Base-by-base conservation (phyloP, 768 basidiomycete genomes). In the Udeniomyces megalosporus region DNA sequence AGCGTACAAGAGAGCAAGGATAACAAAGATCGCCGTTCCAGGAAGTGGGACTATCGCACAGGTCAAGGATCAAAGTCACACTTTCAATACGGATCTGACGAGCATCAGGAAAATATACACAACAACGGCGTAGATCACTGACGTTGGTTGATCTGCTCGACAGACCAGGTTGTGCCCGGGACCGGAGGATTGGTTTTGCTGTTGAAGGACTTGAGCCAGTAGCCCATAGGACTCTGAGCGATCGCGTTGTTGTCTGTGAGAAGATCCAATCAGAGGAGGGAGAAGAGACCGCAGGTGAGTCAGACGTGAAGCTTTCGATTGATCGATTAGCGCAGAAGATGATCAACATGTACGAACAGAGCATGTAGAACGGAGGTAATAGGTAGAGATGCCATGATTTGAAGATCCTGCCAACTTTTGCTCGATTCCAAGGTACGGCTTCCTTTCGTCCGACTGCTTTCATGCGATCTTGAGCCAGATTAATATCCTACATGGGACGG, bases 131-230 rank as follows among this genome's bases (percentile, higher is more conserved):
- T n/a, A n/a, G n/a, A n/a, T n/a, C n/a, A n/a, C n/a, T n/a, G n/a
- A n/a, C n/a, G n/a, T n/a, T n/a, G n/a, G 32, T 60, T 60, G 58
- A 60, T 60, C 26, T 60, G 48, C 24, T 29, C 17, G 31, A 60
- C 58, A 38, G 58, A 10, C 32, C 22, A 60, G 17, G 58, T 34
- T 3, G 12, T n/a, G 2, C 58, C 58, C 10, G 58, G 58, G 14
- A 60, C 58, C 34, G 58, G 58, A n/a, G n/a, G 14, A 49, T 44
- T 7, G 42, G n/a, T 22, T 57, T 45, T 1, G 20, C 31, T 32
- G 8, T 52, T 17, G 26, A 28, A 17, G 51, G 51, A 20, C 24
- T 57, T 57, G 2, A 57, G 55, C 58, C 58, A 60, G 32, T 50
- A 60, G 26, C 42, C 56, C 20, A 57, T 42, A 5, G 56, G 56